Evolutionary conservation across 495 filamentous ascomycete genomes (phyloP).

Genomic region (Penicillium pulvis): DNA sequence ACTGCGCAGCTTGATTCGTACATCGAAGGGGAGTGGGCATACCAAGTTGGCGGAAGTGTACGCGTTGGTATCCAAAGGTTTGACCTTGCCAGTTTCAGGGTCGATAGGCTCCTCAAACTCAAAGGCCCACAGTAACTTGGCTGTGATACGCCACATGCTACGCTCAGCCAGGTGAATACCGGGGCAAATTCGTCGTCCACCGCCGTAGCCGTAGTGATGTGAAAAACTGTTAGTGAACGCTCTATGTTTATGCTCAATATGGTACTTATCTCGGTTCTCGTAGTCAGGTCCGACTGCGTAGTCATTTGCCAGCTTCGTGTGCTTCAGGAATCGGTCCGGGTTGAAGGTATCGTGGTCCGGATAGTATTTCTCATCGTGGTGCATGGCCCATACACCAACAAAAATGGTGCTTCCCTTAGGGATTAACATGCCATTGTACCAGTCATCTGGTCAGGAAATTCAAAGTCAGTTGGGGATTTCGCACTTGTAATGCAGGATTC

Average conservation of each 20-base stretch:
- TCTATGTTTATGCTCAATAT: too few relatives aligned
- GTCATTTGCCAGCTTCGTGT: slow-evolving; percentile 20
- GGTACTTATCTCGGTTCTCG: slow-evolving; percentile 25
- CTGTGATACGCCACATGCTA: slow-evolving; percentile 56
- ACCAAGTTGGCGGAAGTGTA: too few relatives aligned
- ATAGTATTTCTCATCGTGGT: slow-evolving; percentile 27
- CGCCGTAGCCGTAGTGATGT: slow-evolving; percentile 31
- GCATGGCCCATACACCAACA: slow-evolving; percentile 37
- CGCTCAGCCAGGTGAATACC: slow-evolving; percentile 62
- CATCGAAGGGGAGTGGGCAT: too few relatives aligned
- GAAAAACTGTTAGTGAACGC: too few relatives aligned
- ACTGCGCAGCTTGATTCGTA: too few relatives aligned
- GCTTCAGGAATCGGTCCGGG: slow-evolving; percentile 50
- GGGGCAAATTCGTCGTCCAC: slow-evolving; percentile 58
- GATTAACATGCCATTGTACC: slow-evolving; percentile 30
- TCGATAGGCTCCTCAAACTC: neutral
- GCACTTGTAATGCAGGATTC: too few relatives aligned
- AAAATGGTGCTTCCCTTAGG: slow-evolving; percentile 35
- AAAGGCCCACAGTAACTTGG: slow-evolving; percentile 55
- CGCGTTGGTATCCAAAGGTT: too few relatives aligned
- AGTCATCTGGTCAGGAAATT: slow-evolving; percentile 22
- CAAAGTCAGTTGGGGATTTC: too few relatives aligned
- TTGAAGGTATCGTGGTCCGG: slow-evolving; percentile 54
- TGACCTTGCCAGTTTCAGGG: neutral
- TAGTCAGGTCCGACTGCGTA: slow-evolving; percentile 27